Evolutionary conservation across 352 stramenopile genomes (phyloP).

Genomic region (Pythium monospermum): DNA sequence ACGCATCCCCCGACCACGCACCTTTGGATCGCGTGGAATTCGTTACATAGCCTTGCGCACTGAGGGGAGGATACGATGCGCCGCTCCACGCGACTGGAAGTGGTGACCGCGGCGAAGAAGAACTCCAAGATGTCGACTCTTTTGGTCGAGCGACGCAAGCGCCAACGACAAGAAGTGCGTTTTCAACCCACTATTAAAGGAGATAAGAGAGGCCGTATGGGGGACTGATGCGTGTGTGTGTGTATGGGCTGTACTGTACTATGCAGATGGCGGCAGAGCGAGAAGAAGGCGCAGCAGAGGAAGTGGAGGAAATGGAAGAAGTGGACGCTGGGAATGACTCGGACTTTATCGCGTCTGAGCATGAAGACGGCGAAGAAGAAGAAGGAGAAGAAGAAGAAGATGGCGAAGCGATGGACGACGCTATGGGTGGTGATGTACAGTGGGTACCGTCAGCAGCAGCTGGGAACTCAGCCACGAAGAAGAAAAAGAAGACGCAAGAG

Average conservation of each 20-base stretch:
- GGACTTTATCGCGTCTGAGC: conserved; percentile 28
- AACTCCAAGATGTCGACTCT: conserved; percentile 56
- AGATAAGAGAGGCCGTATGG: not conserved
- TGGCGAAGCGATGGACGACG: conserved; percentile 33
- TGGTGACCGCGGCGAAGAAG: conserved; percentile 34
- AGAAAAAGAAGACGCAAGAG: conserved; percentile 4
- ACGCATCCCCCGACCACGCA: no score
- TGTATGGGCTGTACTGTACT: not conserved
- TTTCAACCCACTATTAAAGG: no score
- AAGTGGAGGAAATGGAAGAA: conserved; percentile 19
- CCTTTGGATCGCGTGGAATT: no score
- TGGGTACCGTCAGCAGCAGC: no score
- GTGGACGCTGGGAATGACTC: conserved; percentile 31
- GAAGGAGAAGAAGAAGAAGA: conserved; percentile 28
- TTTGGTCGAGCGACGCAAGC: conserved; percentile 33
- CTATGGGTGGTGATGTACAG: conserved; percentile 30
- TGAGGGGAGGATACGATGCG: conserved; percentile 54
- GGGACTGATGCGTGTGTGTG: not conserved
- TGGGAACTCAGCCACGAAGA: conserved; percentile 12
- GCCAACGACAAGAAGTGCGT: conserved; percentile 23
- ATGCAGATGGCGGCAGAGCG: conserved; percentile 19
- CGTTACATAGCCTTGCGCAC: no score
- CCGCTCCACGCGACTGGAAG: conserved; percentile 57
- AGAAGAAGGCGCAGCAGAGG: conserved; percentile 33
- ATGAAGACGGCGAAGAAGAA: conserved; percentile 24